phyloP scores from a whole-genome alignment of 345 rosid genomes.

The Geranium rotundifolium region DNA sequence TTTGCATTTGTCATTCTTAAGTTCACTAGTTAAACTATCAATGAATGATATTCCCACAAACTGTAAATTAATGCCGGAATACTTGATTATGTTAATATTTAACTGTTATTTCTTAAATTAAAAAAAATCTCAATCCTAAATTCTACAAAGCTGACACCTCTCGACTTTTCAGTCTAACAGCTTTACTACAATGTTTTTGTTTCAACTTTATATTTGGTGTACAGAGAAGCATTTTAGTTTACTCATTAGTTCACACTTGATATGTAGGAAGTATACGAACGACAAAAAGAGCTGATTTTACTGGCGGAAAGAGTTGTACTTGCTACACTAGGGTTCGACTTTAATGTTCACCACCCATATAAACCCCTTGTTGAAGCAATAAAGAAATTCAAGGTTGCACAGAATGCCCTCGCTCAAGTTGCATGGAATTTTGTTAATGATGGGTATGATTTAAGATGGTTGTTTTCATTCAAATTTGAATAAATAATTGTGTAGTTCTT shows the following conservation, averaged over 20 bases:
- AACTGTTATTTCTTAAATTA: no score
- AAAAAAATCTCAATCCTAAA: no score
- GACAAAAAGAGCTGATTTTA: constrained; percentile 61
- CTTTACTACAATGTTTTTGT: no score
- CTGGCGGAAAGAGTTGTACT: constrained; percentile 75
- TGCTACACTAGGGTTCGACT: constrained; percentile 71
- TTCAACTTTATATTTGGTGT: no score
- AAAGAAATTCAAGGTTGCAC: constrained; percentile 69
- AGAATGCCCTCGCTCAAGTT: constrained; percentile 65
- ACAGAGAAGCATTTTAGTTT: background rate
- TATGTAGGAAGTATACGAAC: constrained; percentile 74
- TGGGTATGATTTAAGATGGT: constrained; percentile 39
- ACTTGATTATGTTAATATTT: no score
- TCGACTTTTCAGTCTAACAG: no score
- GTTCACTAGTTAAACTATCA: no score
- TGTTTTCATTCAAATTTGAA: constrained; percentile 4
- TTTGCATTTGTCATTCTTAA: no score
- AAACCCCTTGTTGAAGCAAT: constrained; percentile 76
- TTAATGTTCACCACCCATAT: constrained; percentile 72
- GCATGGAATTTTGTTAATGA: constrained; percentile 83
- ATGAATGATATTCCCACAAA: no score
- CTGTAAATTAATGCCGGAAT: no score
- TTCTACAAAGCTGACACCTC: no score
- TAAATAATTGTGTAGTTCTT: constrained; percentile 10
- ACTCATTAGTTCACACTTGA: constrained; percentile 3